Base-by-base conservation (phyloP, 768 basidiomycete genomes). In the Paxillus rubicundulus region DNA sequence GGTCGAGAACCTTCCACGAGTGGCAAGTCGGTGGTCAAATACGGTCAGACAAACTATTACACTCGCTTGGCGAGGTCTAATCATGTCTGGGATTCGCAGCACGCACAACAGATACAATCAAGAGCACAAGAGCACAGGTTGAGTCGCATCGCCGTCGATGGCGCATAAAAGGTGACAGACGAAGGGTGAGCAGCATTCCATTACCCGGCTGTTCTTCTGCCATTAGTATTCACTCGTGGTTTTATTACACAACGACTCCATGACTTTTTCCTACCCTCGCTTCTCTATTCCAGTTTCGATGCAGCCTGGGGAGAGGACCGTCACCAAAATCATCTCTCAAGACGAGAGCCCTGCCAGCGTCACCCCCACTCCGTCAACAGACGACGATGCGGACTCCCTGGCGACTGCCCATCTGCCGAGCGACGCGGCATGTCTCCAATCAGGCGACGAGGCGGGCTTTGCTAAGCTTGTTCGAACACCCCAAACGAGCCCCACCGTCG, bases 161-260 rank as follows among this genome's bases (percentile, higher is more conserved):
- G 24, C 47, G 54, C 42, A 49, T 63, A 65, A 62, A 51, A 50
- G 28, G n/a, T 21, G 44, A 41, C 30, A 39, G 41, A 46, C 30
- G 30, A 18, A 51, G 44, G 14, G 13, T 2, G 13, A 38, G 12
- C 33, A 30, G 50, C 48, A n/a, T 47, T 7, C 53, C 30, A 24
- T 51, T 33, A 24, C 24, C 24, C 17, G 24, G 40, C 20, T 34
- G 36, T 38, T 34, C 36, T 42, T 40, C 10, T 9, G 30, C 30
- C 4, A 27, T 42, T 44, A 41, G 36, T 52, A 13, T 33, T 24
- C 52, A 48, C 27, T 30, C 49, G 27, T 20, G 14, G 33, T 40
- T 39, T 45, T 43, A 27, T 27, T 30, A 42, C 20, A 4, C 32
- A 30, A 24, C 10, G 21, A 8, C 34, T 49, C 45, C 61, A 37